phyloP scores from a whole-genome alignment of 2,329 filamentous ascomycete species.

The Verticillium dahliae region DNA sequence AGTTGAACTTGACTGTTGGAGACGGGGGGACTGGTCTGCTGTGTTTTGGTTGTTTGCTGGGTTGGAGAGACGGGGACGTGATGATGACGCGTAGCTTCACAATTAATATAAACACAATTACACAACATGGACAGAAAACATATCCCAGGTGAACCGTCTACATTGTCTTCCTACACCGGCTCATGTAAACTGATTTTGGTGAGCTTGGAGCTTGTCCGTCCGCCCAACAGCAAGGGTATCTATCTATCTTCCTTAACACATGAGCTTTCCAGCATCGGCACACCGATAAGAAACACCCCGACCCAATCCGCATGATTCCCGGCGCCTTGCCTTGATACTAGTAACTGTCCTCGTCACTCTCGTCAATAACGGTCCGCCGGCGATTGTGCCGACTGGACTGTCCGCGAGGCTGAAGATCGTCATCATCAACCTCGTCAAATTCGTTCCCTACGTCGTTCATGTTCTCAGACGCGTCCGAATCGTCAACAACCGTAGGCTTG shows the following conservation, averaged over 20 bases:
- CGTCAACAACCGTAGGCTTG: slow-evolving; percentile 7
- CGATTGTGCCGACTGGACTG: slow-evolving; percentile 2
- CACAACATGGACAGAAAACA: too few species aligned
- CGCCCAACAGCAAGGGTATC: neutral
- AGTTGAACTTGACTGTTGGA: neutral
- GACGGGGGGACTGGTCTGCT: neutral
- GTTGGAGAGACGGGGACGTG: neutral
- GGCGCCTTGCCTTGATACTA: neutral
- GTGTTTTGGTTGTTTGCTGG: neutral
- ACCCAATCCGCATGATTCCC: too few species aligned
- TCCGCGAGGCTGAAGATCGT: neutral
- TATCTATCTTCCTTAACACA: neutral
- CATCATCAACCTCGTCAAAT: slow-evolving; percentile 6
- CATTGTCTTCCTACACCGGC: too few species aligned
- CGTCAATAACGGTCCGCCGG: slow-evolving; percentile 7
- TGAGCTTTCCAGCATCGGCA: too few species aligned
- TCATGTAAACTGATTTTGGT: too few species aligned
- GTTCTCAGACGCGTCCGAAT: slow-evolving; percentile 10
- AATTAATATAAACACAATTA: too few species aligned
- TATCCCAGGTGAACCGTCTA: too few species aligned
- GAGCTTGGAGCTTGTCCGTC: neutral
- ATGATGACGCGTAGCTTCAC: neutral
- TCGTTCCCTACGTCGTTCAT: neutral
- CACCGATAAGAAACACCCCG: too few species aligned
- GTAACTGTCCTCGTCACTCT: slow-evolving; percentile 17